phyloP scores from a whole-genome alignment of 208 protist species.

The Crithidia brevicula region DNA sequence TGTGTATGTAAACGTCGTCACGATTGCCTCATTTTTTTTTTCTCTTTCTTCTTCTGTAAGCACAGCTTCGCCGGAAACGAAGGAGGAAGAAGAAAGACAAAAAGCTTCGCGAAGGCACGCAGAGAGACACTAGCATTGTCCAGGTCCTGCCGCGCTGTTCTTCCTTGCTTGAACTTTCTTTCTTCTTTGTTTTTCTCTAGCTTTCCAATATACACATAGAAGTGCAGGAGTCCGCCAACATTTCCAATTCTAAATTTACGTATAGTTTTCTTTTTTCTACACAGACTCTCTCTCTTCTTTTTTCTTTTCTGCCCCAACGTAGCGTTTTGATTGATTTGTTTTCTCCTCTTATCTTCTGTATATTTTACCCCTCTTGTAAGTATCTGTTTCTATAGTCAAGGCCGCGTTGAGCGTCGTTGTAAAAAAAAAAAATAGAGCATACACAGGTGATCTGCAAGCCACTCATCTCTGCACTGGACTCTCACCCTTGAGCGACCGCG shows the following conservation, averaged over 20 bases:
- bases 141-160: background rate
- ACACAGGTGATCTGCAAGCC: too few relatives aligned
- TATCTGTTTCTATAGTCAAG: slow-evolving; percentile 5
- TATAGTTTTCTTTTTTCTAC: slow-evolving; percentile 10
- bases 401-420: slow-evolving; percentile 17
- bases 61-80: background rate
- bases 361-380: slow-evolving; percentile 9
- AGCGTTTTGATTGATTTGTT: too few relatives aligned
- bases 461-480: too few relatives aligned
- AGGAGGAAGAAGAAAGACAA: background rate
- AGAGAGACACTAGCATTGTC: too few relatives aligned
- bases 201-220: slow-evolving; percentile 14
- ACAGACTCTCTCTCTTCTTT: slow-evolving; percentile 10
- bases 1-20: too few relatives aligned
- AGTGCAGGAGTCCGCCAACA: slow-evolving; percentile 3
- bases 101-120: too few relatives aligned
- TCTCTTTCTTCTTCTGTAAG: background rate
- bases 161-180: background rate
- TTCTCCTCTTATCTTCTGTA: background rate
- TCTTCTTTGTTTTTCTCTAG: background rate
- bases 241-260: background rate
- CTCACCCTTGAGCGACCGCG: too few relatives aligned
- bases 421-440: too few relatives aligned
- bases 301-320: too few relatives aligned
- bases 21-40: too few relatives aligned